These are phyloP conservation scores for Stephania japonica DNA, from an alignment of 164 flowering plant species.

Conservation along the genomic window DNA sequence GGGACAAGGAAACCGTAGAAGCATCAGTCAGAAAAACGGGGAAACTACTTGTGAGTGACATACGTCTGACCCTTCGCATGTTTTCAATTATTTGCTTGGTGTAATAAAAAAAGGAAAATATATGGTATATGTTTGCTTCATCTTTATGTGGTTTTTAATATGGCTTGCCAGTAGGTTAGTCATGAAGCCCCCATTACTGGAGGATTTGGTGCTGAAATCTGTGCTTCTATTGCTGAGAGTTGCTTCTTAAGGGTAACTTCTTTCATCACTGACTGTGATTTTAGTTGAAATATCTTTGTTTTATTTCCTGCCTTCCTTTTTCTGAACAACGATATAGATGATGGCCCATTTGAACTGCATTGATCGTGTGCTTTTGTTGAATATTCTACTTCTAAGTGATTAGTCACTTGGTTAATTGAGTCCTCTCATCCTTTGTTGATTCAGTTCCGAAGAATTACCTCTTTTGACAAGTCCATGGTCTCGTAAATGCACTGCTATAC, in stretches of 20 bases:
- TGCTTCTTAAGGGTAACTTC: slow-evolving; percentile 77
- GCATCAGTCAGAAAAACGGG: slow-evolving; percentile 93
- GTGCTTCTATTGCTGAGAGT: slow-evolving; percentile 83
- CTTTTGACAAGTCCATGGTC: too few relatives aligned
- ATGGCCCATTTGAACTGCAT: too few relatives aligned
- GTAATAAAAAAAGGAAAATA: too few relatives aligned
- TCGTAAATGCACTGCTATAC: too few relatives aligned
- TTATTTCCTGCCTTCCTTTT: too few relatives aligned
- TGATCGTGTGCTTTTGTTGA: too few relatives aligned
- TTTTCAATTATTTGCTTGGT: not conserved
- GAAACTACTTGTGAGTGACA: slow-evolving; percentile 71
- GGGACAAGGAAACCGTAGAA: slow-evolving; percentile 96
- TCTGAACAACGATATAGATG: too few relatives aligned
- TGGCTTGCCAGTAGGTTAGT: slow-evolving; percentile 54
- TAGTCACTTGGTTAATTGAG: too few relatives aligned
- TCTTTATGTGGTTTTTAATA: slow-evolving; percentile 5
- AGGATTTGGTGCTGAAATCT: slow-evolving; percentile 97
- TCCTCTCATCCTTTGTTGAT: too few relatives aligned
- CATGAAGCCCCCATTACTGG: slow-evolving; percentile 98
- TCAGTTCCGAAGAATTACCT: too few relatives aligned
- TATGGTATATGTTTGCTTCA: not conserved
- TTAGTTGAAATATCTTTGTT: not conserved
- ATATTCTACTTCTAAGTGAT: too few relatives aligned
- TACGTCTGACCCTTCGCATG: not conserved
- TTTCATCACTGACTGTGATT: not conserved